Conservation (phyloP, 1,284 basidiomycete genomes). For the Puccinia hordei region DNA sequence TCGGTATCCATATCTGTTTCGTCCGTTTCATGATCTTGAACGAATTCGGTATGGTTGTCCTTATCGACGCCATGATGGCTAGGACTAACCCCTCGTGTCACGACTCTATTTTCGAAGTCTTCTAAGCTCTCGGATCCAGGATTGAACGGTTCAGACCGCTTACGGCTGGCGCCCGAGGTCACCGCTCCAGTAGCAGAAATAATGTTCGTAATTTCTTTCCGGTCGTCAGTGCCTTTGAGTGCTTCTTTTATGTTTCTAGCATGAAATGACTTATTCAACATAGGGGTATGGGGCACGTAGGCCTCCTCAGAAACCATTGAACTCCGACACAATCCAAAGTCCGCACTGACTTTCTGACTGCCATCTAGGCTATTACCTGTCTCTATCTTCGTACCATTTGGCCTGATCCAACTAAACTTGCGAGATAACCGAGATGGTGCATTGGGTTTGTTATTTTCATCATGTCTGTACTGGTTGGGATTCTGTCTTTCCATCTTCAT, state of each 20-base stretch:
- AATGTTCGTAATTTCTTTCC: background rate
- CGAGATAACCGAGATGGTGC: slow-evolving; percentile 14
- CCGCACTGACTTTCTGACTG: background rate
- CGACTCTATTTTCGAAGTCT: background rate
- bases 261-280: slow-evolving; percentile 13
- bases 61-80: background rate
- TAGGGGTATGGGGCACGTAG: background rate
- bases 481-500: slow-evolving; percentile 28
- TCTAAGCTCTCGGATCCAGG: background rate
- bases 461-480: background rate
- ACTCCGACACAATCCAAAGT: background rate
- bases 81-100: background rate
- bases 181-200: background rate
- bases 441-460: slow-evolving; percentile 16
- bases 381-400: background rate
- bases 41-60: background rate
- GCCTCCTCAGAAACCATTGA: slow-evolving; percentile 3
- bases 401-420: slow-evolving; percentile 31
- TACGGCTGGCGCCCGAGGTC: background rate
- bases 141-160: too few species aligned
- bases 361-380: background rate
- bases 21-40: background rate
- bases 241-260: background rate
- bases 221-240: background rate
- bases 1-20: background rate